A percentile compares a stretch with the other conserved stretches of the same genome.
phyloP scores from a whole-genome alignment of 2,329 filamentous ascomycete species.

The Colletotrichum kahawae region DNA sequence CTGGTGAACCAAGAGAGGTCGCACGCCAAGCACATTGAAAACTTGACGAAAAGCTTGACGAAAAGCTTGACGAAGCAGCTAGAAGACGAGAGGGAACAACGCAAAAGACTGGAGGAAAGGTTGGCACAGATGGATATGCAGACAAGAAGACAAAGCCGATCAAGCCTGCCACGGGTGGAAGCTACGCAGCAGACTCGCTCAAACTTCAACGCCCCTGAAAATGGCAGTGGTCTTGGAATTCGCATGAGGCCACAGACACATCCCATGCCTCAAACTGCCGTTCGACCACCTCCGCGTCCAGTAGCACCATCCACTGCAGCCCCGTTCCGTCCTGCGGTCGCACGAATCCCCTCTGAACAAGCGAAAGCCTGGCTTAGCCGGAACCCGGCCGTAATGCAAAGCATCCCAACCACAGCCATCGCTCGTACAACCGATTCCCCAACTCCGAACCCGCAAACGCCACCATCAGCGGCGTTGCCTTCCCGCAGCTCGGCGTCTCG shows the following conservation, averaged over 20 bases:
- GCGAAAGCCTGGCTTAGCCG: background rate
- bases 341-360: background rate
- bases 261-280: background rate
- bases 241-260: background rate
- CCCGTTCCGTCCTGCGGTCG: background rate
- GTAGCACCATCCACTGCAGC: background rate
- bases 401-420: constrained; percentile 22
- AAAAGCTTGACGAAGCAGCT: constrained; percentile 37
- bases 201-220: background rate
- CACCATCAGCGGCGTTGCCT: constrained; percentile 30
- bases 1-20: constrained; percentile 39
- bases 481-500: constrained; percentile 42
- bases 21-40: constrained; percentile 35
- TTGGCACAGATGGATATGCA: constrained; percentile 25
- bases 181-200: background rate
- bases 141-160: background rate
- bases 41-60: constrained; percentile 39
- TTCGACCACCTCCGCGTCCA: background rate
- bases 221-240: background rate
- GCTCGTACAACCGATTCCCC: constrained; percentile 23
- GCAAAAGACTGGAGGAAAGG: constrained; percentile 33
- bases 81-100: constrained; percentile 37
- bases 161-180: constrained; percentile 19
- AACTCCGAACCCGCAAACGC: constrained; percentile 26
- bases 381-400: constrained; percentile 1